phyloP scores from a whole-genome alignment of 73 alveolate genomes.

The Breviolum minutum region DNA sequence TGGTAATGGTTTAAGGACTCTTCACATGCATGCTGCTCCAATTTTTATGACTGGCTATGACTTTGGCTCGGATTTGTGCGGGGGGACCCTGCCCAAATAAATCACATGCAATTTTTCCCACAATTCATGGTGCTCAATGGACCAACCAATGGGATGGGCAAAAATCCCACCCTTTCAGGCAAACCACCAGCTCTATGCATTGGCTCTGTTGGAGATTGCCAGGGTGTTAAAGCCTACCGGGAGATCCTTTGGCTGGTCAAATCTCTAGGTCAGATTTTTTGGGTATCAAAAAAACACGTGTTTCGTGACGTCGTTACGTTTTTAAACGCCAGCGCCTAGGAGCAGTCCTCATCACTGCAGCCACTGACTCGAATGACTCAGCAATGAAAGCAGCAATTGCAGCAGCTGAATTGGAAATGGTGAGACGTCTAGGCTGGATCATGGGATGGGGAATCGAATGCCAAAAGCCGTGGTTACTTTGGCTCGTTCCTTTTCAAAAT shows the following conservation, averaged over 20 bases:
- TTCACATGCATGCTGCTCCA: too few relatives aligned
- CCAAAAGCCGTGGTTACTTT: too few relatives aligned
- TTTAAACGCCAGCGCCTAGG: background rate
- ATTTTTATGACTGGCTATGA: too few relatives aligned
- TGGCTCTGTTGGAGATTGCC: conserved; percentile 21
- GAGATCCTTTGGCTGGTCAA: conserved; percentile 13
- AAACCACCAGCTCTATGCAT: conserved; percentile 49
- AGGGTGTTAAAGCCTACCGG: conserved; percentile 52
- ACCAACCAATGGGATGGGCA: too few relatives aligned
- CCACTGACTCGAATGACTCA: conserved; percentile 18
- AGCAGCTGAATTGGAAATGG: conserved; percentile 5
- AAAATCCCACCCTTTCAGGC: background rate
- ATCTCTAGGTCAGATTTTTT: too few relatives aligned
- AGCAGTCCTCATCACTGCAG: conserved; percentile 64
- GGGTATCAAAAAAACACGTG: background rate
- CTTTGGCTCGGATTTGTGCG: too few relatives aligned
- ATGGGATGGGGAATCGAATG: background rate
- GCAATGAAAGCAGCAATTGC: conserved; percentile 11
- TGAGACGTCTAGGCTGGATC: conserved; percentile 46
- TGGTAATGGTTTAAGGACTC: too few relatives aligned
- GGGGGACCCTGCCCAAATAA: too few relatives aligned
- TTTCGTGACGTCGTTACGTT: background rate
- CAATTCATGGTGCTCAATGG: too few relatives aligned
- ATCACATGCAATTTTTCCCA: too few relatives aligned
- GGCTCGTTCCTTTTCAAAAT: too few relatives aligned